Conservation (phyloP, 139 green algal species). For the Edaphochlamys debaryana region DNA sequence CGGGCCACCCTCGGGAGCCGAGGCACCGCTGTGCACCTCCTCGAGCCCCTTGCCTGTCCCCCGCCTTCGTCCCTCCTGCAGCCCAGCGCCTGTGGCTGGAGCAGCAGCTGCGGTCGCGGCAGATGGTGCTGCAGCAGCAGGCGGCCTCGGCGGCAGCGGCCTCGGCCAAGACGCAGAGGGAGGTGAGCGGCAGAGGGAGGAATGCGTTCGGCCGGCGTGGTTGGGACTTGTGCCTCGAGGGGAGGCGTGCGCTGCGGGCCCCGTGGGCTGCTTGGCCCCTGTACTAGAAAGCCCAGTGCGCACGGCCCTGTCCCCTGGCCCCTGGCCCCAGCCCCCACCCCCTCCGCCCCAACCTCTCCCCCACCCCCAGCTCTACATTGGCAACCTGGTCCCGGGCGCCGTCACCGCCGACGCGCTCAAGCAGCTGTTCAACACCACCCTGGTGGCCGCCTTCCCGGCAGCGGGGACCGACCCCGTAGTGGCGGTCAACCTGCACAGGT, state of each 20-base stretch:
- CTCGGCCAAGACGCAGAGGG: slow-evolving; percentile 80
- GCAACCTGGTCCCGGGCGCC: slow-evolving; percentile 77
- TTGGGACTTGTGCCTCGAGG: too few species aligned
- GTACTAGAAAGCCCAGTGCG: too few species aligned
- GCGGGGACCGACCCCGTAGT: slow-evolving; percentile 77
- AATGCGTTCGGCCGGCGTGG: too few species aligned
- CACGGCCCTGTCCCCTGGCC: too few species aligned
- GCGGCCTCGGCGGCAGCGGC: slow-evolving; percentile 72
- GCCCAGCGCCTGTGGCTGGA: slow-evolving; percentile 76
- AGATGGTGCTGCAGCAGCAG: slow-evolving; percentile 87
- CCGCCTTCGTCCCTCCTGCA: background rate
- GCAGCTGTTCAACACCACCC: slow-evolving; percentile 85
- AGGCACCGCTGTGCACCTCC: too few species aligned
- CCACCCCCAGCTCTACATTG: slow-evolving; percentile 76
- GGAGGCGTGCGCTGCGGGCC: too few species aligned
- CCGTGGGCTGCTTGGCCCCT: too few species aligned
- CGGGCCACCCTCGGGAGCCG: too few species aligned
- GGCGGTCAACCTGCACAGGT: slow-evolving; percentile 63
- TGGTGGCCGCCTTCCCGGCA: slow-evolving; percentile 74
- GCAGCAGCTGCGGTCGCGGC: slow-evolving; percentile 82
- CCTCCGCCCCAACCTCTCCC: background rate
- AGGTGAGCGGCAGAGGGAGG: slow-evolving; percentile 57
- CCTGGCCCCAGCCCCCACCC: too few species aligned
- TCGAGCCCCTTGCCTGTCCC: background rate
- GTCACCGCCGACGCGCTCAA: slow-evolving; percentile 75